Evolutionary conservation across 1,284 basidiomycete genomes (phyloP).

Genomic region (Puccinia triticina): DNA sequence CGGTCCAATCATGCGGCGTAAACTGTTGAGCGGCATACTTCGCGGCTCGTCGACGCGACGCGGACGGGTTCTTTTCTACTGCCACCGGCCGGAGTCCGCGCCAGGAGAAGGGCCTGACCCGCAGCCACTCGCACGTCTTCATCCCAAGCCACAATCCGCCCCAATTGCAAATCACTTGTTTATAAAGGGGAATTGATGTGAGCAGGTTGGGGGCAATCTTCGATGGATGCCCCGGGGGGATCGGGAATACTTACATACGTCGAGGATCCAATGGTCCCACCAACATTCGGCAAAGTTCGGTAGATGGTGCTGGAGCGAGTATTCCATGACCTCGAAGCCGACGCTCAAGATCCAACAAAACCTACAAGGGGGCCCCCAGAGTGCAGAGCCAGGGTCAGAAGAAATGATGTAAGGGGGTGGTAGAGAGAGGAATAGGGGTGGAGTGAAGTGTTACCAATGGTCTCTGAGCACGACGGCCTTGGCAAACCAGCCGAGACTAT

Average conservation of each 20-base stretch:
- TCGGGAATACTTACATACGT: conserved; percentile 65
- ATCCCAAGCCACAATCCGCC: conserved; percentile 78
- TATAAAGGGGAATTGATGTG: background rate
- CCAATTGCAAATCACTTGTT: conserved; percentile 74
- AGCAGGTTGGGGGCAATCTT: background rate
- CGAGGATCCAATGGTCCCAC: conserved; percentile 72
- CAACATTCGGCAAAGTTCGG: conserved; percentile 73
- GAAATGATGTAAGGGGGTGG: background rate
- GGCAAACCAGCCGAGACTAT: conserved; percentile 80
- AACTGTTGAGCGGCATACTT: conserved; percentile 76
- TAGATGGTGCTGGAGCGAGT: conserved; percentile 78
- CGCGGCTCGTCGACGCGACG: conserved; percentile 73
- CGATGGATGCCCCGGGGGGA: background rate
- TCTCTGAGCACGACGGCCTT: conserved; percentile 81
- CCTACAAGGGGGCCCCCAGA: conserved; percentile 24
- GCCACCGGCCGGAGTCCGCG: conserved; percentile 63
- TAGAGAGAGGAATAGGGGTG: background rate
- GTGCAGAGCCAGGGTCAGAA: too few relatives aligned
- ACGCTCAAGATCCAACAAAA: conserved; percentile 83
- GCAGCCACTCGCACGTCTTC: conserved; percentile 77
- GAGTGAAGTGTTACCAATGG: conserved; percentile 68
- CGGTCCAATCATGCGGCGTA: conserved; percentile 80
- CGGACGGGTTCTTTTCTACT: conserved; percentile 68
- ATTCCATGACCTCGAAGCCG: conserved; percentile 80
- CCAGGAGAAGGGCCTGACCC: conserved; percentile 66